Evolutionary conservation across 179 eudicot genomes (phyloP), one percentile per base, ranked within the genome.

Genomic region (Carnegiea gigantea): DNA sequence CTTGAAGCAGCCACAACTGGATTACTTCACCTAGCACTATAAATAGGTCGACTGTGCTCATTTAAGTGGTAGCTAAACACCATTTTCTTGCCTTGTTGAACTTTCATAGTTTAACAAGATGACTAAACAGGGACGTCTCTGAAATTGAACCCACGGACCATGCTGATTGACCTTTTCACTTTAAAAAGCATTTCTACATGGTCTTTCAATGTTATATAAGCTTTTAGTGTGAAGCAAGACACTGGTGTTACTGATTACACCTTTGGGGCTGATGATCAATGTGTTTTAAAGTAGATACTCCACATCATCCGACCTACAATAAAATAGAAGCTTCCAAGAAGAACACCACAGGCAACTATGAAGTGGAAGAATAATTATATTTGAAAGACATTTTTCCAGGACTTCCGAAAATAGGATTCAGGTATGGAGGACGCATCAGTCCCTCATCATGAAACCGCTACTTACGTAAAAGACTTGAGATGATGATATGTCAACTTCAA

Each of bases 401-500:
- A 33, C 36, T 6, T 65, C 20, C 36, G 0, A 23, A 24, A 70
- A 44, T 30, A 21, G 20, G n/a, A n/a, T 74, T 48, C 9, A 14
- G 60, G 60, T 13, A 44, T 43, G 57, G 30, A 73, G 54, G 40
- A 70, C 48, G 40, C 13, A 49, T 24, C 17, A n/a, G 57, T 28
- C 11, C 49, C 62, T 44, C 28, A 12, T 70, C n/a, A 75, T 14
- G 46, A 26, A 49, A 26, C 62, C 23, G 28, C 62, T n/a, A 48
- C 26, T 10, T 48, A 12, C 23, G 6, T 23, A 48, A 1, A 26
- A 44, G 77, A 74, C 77, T 74, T 74, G 10, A 46, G 46, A 79
- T 11, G 40, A 78, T 64, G 43, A 78, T 67, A 64, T 65, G 75
- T 18, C 44, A 51, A 70, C 28, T 79, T 79, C 26, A 78, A 28